phyloP scores from a whole-genome alignment of 1,284 basidiomycete genomes.

The Ustilago crameri region DNA sequence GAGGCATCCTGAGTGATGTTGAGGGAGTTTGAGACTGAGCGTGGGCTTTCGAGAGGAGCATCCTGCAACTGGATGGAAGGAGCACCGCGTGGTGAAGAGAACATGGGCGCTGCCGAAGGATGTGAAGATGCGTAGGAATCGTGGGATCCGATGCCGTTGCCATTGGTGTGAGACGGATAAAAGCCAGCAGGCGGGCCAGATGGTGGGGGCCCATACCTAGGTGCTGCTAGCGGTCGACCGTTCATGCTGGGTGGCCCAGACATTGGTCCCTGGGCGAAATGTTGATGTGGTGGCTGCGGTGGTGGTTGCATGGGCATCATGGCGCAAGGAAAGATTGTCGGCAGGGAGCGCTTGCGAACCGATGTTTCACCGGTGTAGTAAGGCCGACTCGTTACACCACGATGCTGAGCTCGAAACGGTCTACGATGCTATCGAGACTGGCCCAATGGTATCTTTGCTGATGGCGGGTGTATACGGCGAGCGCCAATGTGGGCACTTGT shows the following conservation, averaged over 20 bases:
- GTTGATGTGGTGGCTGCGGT: conserved; percentile 45
- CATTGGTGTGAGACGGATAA: conserved; percentile 12
- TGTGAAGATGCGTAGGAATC: conserved; percentile 21
- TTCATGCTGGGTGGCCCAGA: conserved; percentile 21
- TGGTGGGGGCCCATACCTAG: conserved; percentile 12
- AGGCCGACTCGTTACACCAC: no score
- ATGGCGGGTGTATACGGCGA: no score
- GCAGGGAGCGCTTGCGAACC: neutral
- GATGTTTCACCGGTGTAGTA: neutral
- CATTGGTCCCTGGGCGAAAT: conserved; percentile 34
- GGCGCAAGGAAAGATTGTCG: conserved; percentile 5
- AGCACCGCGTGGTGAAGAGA: conserved; percentile 18
- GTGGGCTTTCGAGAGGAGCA: conserved; percentile 22
- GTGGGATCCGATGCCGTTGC: conserved; percentile 12
- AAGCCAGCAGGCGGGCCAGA: conserved; percentile 19
- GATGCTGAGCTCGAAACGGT: no score
- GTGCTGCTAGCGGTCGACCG: conserved; percentile 3
- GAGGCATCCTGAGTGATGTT: conserved; percentile 23
- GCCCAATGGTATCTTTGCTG: no score
- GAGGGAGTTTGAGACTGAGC: conserved; percentile 7
- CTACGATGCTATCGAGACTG: no score
- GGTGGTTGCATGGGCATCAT: conserved; percentile 52
- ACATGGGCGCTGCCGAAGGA: conserved; percentile 11
- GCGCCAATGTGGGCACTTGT: no score
- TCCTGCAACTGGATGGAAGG: conserved; percentile 36